Conservation (phyloP, 768 basidiomycete species). For the Mycena crocata region DNA sequence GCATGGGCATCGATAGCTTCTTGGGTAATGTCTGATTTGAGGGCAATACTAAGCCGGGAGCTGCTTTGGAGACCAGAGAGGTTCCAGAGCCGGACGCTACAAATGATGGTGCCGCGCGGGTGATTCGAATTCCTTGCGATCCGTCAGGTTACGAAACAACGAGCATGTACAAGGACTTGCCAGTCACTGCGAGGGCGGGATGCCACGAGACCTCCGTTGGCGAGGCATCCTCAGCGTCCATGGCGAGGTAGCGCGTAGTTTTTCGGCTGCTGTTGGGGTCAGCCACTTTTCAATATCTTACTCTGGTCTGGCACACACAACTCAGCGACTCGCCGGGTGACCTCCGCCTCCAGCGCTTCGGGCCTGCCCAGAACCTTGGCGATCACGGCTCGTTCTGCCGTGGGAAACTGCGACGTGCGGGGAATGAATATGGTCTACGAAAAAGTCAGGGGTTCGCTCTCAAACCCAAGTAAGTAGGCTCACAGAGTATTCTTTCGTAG, state of each 20-base stretch:
- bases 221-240: constrained; percentile 22
- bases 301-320: constrained; percentile 55
- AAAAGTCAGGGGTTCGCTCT: background rate
- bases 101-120: constrained; percentile 6
- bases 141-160: background rate
- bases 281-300: constrained; percentile 10
- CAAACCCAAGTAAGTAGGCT: constrained; percentile 27
- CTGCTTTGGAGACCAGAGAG: background rate
- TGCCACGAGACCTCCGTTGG: constrained; percentile 21
- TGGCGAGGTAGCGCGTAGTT: constrained; percentile 37
- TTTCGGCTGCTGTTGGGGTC: constrained; percentile 40
- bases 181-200: constrained; percentile 24
- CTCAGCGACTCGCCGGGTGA: constrained; percentile 53
- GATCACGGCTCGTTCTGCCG: constrained; percentile 58
- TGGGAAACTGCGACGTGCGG: constrained; percentile 54
- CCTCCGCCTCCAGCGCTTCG: constrained; percentile 56
- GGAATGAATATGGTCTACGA: constrained; percentile 57
- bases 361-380: constrained; percentile 65
- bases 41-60: background rate
- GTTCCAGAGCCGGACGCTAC: constrained; percentile 13
- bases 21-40: background rate
- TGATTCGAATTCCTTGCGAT: background rate
- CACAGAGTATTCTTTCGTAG: constrained; percentile 57
- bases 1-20: background rate
- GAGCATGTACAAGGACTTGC: background rate